Base-by-base conservation (phyloP, 2,329 filamentous ascomycete species). In the Epichloe baconii region DNA sequence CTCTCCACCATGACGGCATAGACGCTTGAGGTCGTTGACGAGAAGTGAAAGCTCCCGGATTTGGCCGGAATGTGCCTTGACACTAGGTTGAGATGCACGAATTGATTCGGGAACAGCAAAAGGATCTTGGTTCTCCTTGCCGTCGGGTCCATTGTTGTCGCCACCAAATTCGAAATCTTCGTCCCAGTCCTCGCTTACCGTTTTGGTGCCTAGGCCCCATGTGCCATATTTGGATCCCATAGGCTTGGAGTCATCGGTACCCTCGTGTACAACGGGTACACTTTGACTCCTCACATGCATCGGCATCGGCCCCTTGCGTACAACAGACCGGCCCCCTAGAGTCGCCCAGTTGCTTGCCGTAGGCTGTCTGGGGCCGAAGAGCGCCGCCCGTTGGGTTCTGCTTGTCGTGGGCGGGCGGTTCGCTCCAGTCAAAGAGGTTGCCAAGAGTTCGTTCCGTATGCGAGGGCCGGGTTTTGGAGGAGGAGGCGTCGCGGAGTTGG, bases 161-260 rank as follows among this genome's bases (percentile, higher is more conserved):
- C 69, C 71, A 8, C 76, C 76, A 62, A 91, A 90, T 54, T 91
- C 86, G 59, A 94, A 93, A 64, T 94, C 88, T 56, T 90, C 86
- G 59, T 91, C 88, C 88, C 88, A 94, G 61, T 93, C 87, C 63
- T 94, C 88, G 54, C 84, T 90, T 11, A 83, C 82, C 15, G 80
- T 84, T 65, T 90, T 90, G 55, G 80, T 83, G n/a, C 84, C 81
- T 42, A 88, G 70, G 2, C 85, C 86, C 86, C 86, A 91, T 1
- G 86, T 90, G 43, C 86, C 85, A 61, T 88, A 91, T 60, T 89
- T 90, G 49, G 76, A 70, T 2, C 68, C 77, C n/a, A 78, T 54
- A 61, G 66, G 72, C 65, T 69, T 85, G 61, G 65, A 66, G 61
- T 66, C 75, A 63, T 76, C 84, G 54, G 67, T 72, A 66, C 59